phyloP scores from a whole-genome alignment of 2,329 filamentous ascomycete species.

The Juglanconis oblonga region DNA sequence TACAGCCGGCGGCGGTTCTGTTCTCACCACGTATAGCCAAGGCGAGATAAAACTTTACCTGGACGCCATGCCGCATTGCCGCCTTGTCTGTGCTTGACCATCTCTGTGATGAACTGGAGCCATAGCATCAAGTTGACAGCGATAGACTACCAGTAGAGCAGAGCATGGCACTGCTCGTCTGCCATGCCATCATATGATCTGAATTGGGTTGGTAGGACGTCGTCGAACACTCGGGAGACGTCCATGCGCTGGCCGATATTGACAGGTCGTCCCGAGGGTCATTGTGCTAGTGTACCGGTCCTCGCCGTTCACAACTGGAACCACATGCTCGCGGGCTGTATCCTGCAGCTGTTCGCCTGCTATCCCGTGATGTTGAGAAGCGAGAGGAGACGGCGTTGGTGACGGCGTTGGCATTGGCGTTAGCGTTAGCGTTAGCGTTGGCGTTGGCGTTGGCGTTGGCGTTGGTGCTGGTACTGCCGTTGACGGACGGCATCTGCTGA shows the following conservation, averaged over 20 bases:
- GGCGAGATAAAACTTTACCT: not conserved
- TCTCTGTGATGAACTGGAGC: not conserved
- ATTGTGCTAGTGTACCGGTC: slow-evolving; percentile 1
- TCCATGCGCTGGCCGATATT: slow-evolving; percentile 1
- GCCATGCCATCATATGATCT: slow-evolving; percentile 5
- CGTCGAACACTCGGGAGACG: not conserved
- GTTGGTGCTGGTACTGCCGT: not conserved
- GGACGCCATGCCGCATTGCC: not conserved
- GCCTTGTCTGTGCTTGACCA: not conserved
- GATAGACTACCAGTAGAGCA: not conserved
- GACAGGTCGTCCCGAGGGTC: slow-evolving; percentile 8
- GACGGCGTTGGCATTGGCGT: not conserved
- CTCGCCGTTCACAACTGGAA: not conserved
- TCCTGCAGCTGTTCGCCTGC: not conserved
- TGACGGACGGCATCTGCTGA: not conserved
- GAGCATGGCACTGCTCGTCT: not conserved
- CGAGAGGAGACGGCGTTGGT: not conserved
- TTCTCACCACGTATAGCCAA: not conserved
- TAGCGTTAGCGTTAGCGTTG: too few species aligned
- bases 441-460: too few species aligned
- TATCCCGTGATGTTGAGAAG: not conserved
- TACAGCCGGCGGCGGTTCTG: too few species aligned
- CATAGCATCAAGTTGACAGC: not conserved
- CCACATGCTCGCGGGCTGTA: not conserved
- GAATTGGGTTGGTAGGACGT: not conserved